Evolutionary conservation across 345 rosid genomes (phyloP), one percentile per base, ranked within the genome.

Genomic region (Citrus hindsii): DNA sequence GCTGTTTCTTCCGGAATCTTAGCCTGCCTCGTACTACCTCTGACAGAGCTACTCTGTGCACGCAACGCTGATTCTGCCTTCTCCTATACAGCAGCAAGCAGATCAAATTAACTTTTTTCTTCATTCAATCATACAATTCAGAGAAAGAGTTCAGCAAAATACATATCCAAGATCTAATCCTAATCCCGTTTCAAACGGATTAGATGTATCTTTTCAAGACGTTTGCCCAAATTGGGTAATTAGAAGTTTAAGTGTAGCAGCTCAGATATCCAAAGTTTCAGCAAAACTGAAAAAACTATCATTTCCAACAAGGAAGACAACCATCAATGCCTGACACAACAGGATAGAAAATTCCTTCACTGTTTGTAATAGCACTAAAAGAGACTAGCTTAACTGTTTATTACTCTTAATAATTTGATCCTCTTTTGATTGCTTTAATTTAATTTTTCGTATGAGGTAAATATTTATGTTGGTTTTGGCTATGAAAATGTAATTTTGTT

Each of bases 21-120:
- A 64, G 77, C 75, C 77, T 79, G 87, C 65, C 73, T 81, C 86
- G 78, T 82, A 82, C 84, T 83, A 77, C 92, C 87, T 85, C 81
- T 91, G 71, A 90, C 80, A 75, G 99, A 96, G 82, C 97, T 94
- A 84, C 99, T 94, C 60, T 90, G 92, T 53, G 99, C 99, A 86
- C 98, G 97, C 65, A 96, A 81, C 51, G 89, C 97, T 53, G 97
- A 96, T 69, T 92, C 94, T 73, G 90, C 95, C 79, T 83, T 86
- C 83, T 92, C 99, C 99, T 96, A 83, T 71, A 86, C 21, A 60
- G 58, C 77, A 67, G 69, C 59, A 86, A 77, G 42, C 60, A 83
- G 79, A 25, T 25, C 55, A 58, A 38, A 80, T 67, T 28, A 71
- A 48, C 58, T 67, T 69, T 27, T 67, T 19, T 14, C 35, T 65